Evolutionary conservation across 2,329 filamentous ascomycete genomes (phyloP).

Genomic region (Trichoderma sp.): DNA sequence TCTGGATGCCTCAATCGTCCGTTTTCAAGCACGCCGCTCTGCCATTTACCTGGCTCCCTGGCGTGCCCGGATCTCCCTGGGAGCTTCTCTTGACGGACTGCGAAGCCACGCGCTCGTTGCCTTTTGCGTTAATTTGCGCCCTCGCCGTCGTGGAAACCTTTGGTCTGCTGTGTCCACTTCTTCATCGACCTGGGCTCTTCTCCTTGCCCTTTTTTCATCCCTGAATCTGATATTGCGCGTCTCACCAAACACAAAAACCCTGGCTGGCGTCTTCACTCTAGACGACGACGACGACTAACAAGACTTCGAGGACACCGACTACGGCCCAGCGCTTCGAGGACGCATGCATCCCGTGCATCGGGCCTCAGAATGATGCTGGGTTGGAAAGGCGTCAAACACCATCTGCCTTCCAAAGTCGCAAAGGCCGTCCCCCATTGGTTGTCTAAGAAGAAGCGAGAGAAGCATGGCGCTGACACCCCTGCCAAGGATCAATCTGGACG

Average conservation of each 20-base stretch:
- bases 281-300: background rate
- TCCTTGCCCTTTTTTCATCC: background rate
- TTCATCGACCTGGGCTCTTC: background rate
- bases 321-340: background rate
- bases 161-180: background rate
- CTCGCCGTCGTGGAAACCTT: background rate
- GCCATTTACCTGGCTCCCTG: background rate
- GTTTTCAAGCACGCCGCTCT: background rate
- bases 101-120: background rate
- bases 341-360: slow-evolving; percentile 7
- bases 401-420: slow-evolving; percentile 34
- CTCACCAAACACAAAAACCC: background rate
- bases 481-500: slow-evolving; percentile 26
- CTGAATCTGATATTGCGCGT: background rate
- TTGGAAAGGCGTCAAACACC: slow-evolving; percentile 38
- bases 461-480: slow-evolving; percentile 23
- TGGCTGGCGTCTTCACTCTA: background rate
- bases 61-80: background rate
- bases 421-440: slow-evolving; percentile 28
- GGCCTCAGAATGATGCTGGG: slow-evolving; percentile 31
- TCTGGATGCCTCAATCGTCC: slow-evolving; percentile 7
- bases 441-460: slow-evolving; percentile 31
- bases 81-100: background rate
- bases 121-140: slow-evolving; percentile 4
- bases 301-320: background rate